Percentiles rank a stretch among this genome's conserved stretches.
These are phyloP conservation scores for Histomonas meleagridis DNA, from an alignment of 208 protist genomes.

Conservation along the genomic window DNA sequence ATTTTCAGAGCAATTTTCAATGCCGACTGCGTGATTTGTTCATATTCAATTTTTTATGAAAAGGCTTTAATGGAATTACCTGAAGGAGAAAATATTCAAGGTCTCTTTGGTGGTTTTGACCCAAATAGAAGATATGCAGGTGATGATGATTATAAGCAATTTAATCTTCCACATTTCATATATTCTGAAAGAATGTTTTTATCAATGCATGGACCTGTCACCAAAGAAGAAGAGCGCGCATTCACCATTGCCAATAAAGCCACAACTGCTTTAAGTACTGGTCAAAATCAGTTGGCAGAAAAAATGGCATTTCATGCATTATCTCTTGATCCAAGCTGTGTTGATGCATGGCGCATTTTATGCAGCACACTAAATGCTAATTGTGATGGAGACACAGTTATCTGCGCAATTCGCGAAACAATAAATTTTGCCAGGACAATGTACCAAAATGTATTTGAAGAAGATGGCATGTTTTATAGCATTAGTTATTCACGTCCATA, in stretches of 20 bases:
- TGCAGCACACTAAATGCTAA: not conserved
- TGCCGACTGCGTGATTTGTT: too few species aligned
- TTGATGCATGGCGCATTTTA: not conserved
- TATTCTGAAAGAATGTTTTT: not conserved
- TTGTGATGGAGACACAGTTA: not conserved
- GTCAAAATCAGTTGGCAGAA: not conserved
- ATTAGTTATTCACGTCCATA: not conserved
- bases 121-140: too few species aligned
- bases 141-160: too few species aligned
- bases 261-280: not conserved
- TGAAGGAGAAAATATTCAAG: too few species aligned
- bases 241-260: not conserved
- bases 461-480: not conserved
- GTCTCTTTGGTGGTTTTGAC: too few species aligned
- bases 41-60: too few species aligned
- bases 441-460: not conserved
- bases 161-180: not conserved
- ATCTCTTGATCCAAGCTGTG: not conserved
- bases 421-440: not conserved
- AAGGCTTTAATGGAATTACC: too few species aligned
- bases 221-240: not conserved
- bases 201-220: not conserved
- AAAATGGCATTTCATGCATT: not conserved
- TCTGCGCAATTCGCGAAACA: not conserved
- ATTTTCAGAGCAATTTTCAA: too few species aligned